These are phyloP conservation scores for Aplosporella prunicola DNA, from an alignment of 2,329 filamentous ascomycete species.

Conservation along the genomic window DNA sequence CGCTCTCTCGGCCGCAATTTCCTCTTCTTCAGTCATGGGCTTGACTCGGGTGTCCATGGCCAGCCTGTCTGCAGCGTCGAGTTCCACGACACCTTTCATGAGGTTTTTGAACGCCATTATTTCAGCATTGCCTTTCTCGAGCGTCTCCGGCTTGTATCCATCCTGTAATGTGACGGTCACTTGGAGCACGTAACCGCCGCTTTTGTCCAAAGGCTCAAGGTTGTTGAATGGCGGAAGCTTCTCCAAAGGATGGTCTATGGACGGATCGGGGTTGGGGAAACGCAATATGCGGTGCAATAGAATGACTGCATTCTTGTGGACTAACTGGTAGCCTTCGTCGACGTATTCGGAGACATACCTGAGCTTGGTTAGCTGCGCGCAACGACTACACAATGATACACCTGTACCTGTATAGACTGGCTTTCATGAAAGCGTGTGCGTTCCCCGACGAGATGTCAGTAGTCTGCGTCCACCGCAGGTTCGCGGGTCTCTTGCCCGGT, in stretches of 20 bases:
- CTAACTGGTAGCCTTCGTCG: conserved; percentile 47
- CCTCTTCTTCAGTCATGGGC: too few species aligned
- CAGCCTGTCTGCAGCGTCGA: conserved; percentile 49
- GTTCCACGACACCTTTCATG: conserved; percentile 47
- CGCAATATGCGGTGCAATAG: conserved; percentile 46
- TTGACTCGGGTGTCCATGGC: conserved; percentile 52
- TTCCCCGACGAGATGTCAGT: conserved; percentile 41
- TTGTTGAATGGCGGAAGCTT: conserved; percentile 35
- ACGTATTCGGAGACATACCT: conserved; percentile 51
- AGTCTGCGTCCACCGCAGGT: conserved; percentile 43
- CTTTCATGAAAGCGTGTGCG: conserved; percentile 41
- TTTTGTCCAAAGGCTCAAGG: conserved; percentile 45
- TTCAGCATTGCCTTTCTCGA: conserved; percentile 46
- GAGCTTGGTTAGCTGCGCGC: not conserved
- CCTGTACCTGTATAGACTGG: conserved; percentile 40
- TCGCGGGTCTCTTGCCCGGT: conserved; percentile 44
- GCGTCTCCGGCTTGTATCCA: conserved; percentile 42
- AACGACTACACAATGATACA: not conserved
- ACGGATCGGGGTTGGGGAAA: conserved; percentile 31
- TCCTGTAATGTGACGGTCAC: conserved; percentile 49
- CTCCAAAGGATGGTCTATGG: conserved; percentile 24
- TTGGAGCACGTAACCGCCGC: conserved; percentile 49
- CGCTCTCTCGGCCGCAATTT: too few species aligned
- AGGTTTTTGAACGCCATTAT: conserved; percentile 45
- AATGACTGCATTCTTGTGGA: conserved; percentile 48